Evolutionary conservation across 257 asterid genomes (phyloP), one percentile per base, ranked within the genome.

Genomic region (Datura wrightii): DNA sequence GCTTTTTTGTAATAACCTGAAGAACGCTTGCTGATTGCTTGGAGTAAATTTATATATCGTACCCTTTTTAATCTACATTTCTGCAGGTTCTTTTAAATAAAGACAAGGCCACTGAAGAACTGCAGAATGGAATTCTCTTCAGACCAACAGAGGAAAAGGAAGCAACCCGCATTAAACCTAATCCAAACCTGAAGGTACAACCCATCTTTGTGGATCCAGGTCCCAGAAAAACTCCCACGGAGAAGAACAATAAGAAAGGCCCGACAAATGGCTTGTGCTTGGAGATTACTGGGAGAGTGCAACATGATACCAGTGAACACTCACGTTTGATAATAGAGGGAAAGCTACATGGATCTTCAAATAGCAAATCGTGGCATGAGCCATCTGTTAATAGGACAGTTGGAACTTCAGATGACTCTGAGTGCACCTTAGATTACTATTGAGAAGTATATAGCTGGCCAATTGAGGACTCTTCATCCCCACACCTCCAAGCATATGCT

Each of bases 241-340:
- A 89, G 82, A 84, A 91, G 79, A 84, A 83, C 72, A 18, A 37
- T 62, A 90, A 82, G 86, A 90, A 83, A 88, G 87, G 90, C 60
- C 69, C 76, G 2, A 87, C 85, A 66, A 89, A 60, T 46, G 94
- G 98, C 39, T 72, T 96, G 91, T 93, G 95, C 92, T 89, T 94
- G 92, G 96, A 93, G 95, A 92, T 93, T 80, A 96, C 97, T 82
- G 99, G 99, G 83, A 91, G 98, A 84, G 96, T 96, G 66, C 99
- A 94, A 14, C 97, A 93, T 82, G 93, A 85, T 58, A 83, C 88
- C 48, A 91, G 86, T 55, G 95, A 90, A 83, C 72, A 90, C 31
- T 14, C 90, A 83, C 79, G 81, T 65, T 67, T 62, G 65, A 50
- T 24, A 4, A 48, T 78, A 71, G 62, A 82, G 55, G 85, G 37